Percentiles rank a stretch among this genome's conserved stretches.
Evolutionary conservation across 805 yeast species (phyloP).

Genomic region (Wickerhamiella azymoides): DNA sequence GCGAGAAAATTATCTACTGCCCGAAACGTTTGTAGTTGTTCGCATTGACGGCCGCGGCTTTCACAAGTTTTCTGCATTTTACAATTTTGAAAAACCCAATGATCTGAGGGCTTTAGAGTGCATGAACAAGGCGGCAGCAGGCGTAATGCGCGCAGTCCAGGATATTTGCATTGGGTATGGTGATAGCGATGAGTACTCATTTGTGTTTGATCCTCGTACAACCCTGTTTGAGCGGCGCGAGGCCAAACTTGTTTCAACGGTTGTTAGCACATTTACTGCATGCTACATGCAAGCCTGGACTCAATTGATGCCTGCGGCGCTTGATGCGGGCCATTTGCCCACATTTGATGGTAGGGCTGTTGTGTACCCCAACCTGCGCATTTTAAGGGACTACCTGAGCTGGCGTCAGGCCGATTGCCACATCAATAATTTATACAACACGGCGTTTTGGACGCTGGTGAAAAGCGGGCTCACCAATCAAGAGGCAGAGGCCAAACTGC

Average conservation of each 20-base stretch:
- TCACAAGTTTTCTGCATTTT: constrained; percentile 58
- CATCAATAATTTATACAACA: constrained; percentile 86
- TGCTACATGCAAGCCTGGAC: constrained; percentile 61
- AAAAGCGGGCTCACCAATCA: constrained; percentile 51
- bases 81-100: constrained; percentile 76
- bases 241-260: constrained; percentile 63
- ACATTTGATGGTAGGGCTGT: constrained; percentile 88
- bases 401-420: constrained; percentile 97
- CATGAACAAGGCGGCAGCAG: constrained; percentile 70
- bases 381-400: constrained; percentile 65
- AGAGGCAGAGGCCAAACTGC: constrained; percentile 63
- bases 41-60: constrained; percentile 91
- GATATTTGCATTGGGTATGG: constrained; percentile 81
- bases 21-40: constrained; percentile 67
- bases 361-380: constrained; percentile 50
- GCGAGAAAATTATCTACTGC: constrained; percentile 54
- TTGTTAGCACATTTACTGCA: constrained; percentile 71
- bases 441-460: constrained; percentile 82
- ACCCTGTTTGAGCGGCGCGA: constrained; percentile 70
- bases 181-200: constrained; percentile 89
- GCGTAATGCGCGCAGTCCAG: constrained; percentile 47
- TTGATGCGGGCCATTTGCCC: constrained; percentile 48
- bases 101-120: constrained; percentile 61
- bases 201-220: constrained; percentile 53
- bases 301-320: constrained; percentile 38